phyloP scores from a whole-genome alignment of 176 grass and related monocot genomes.

The Bothriochloa decipiens region DNA sequence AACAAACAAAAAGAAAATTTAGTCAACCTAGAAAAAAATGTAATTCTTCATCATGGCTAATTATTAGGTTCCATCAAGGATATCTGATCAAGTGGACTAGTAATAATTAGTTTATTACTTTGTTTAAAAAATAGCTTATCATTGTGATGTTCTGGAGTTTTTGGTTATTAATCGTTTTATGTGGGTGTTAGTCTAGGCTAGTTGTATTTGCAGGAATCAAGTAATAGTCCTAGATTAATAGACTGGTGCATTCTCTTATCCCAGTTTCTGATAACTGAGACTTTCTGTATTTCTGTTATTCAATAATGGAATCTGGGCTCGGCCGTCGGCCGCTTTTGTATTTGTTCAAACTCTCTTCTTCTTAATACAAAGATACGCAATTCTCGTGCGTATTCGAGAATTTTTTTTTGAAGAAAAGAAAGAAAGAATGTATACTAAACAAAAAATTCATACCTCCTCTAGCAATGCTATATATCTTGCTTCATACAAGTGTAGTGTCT shows the following conservation, averaged over 20 bases:
- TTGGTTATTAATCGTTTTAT: not conserved
- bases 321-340: too few species aligned
- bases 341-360: too few species aligned
- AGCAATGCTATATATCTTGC: slow-evolving; percentile 90
- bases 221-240: not conserved
- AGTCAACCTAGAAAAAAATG: not conserved
- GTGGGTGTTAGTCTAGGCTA: not conserved
- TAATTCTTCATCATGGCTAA: not conserved
- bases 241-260: not conserved
- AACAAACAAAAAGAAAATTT: not conserved
- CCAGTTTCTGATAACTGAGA: not conserved
- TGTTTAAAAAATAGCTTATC: not conserved
- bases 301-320: not conserved
- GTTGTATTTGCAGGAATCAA: not conserved
- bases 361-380: too few species aligned
- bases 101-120: not conserved
- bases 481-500: slow-evolving; percentile 95
- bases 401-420: not conserved
- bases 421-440: not conserved
- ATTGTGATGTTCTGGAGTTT: slow-evolving; percentile 1
- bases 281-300: not conserved
- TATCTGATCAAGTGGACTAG: not conserved
- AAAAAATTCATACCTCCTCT: slow-evolving; percentile 67
- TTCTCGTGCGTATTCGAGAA: too few species aligned
- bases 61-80: not conserved